Evolutionary conservation across 2,329 filamentous ascomycete species (phyloP), one percentile per base, ranked within the genome.

Genomic region (Aspergillus phoenicis): DNA sequence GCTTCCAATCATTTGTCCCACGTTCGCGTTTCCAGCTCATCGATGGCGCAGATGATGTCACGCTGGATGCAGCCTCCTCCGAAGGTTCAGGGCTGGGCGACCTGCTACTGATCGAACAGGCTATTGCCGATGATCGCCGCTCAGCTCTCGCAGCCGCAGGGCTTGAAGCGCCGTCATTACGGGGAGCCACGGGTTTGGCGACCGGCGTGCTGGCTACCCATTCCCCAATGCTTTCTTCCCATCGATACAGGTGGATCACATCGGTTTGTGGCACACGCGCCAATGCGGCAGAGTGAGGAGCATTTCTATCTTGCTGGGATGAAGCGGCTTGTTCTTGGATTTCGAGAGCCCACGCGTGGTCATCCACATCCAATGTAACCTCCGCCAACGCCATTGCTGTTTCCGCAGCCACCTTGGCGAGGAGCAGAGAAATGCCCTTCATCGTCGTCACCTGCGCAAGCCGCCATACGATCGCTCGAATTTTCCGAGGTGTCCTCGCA

Each of bases 161-260:
- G 22, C 36, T 60, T 15, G 51, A 33, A 20, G 39, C 53, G 11
- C 56, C 17, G 15, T 59, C 28, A 30, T 30, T 11, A 30, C 28
- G 52, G 8, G 48, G 24, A 7, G 60, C 45, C 51, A 71, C 68
- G 48, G 64, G 67, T 53, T 72, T 71, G 39, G 62, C 52, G 54
- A 67, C 71, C 28, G 83, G 83, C 48, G 81, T 84, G 41, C 73
- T 77, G n/a, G 78, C 81, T 55, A 86, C 80, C 84, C 84, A 86
- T 70, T 85, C 84, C 39, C 82, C 80, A 68, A 86, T 85, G 48
- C 80, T 81, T 66, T 84, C 83, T 67, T 85, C 84, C 83, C 84
- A 86, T 33, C 80, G 71, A 77, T 84, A 69, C 64, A 74, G 61
- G 10, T 66, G 7, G 61, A 41, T 30, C 28, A 10, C 28, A 30